A percentile compares a stretch with the other conserved stretches of the same genome.
Conservation (phyloP, 345 rosid species). For the Euphorbia pulcherrima region DNA sequence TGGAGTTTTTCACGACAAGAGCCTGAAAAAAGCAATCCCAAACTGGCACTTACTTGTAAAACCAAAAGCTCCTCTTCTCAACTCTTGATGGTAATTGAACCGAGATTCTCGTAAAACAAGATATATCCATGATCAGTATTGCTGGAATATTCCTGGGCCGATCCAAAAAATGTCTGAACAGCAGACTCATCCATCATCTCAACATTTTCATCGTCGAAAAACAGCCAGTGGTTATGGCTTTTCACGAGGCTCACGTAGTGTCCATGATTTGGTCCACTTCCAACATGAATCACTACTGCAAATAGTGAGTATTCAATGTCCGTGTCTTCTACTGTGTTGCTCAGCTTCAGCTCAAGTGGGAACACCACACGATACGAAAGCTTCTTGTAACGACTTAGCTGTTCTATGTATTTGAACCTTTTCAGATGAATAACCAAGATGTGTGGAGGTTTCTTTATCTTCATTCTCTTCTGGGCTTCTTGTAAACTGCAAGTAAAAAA, state of each 20-base stretch:
- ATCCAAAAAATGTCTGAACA: slow-evolving; percentile 94
- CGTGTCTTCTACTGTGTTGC: slow-evolving; percentile 84
- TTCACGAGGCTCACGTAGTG: slow-evolving; percentile 97
- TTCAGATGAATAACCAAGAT: slow-evolving; percentile 88
- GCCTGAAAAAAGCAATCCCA: too few relatives aligned
- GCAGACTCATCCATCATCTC: slow-evolving; percentile 99
- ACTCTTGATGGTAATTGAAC: slow-evolving; percentile 43
- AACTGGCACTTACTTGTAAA: too few relatives aligned
- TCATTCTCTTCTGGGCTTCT: slow-evolving; percentile 99
- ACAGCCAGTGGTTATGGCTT: slow-evolving; percentile 98
- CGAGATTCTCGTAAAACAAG: slow-evolving; percentile 90
- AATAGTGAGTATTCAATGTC: slow-evolving; percentile 90
- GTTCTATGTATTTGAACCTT: slow-evolving; percentile 95
- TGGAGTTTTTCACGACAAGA: too few relatives aligned
- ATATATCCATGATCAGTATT: slow-evolving; percentile 98
- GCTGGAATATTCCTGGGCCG: slow-evolving; percentile 92
- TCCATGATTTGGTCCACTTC: slow-evolving; percentile 96
- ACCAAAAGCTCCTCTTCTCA: too few relatives aligned
- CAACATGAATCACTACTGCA: slow-evolving; percentile 96
- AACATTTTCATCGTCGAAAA: slow-evolving; percentile 93
- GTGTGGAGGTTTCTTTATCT: slow-evolving; percentile 96
- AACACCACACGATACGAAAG: slow-evolving; percentile 90
- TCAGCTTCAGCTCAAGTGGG: slow-evolving; percentile 90
- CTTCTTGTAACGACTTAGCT: slow-evolving; percentile 92
- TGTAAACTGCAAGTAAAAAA: slow-evolving; percentile 64